Base-by-base conservation (phyloP, 2,329 filamentous ascomycete genomes). In the Xylaria sp. region DNA sequence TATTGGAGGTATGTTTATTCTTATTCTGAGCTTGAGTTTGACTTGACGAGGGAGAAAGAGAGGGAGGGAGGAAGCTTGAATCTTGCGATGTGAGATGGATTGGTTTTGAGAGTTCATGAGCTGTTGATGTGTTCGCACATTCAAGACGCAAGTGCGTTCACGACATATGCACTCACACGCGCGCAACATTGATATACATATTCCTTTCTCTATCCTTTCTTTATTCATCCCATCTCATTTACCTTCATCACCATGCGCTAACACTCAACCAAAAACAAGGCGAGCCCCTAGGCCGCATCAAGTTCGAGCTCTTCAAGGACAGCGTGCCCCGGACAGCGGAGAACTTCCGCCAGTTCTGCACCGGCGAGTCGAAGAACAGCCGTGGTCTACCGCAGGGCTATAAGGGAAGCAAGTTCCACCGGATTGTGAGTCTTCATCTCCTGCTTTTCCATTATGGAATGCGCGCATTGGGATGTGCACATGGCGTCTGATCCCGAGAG, bases 291-390 rank as follows among this genome's bases (percentile, higher is more conserved):
- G 92, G 92, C 64, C 87, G 92, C 59, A 86, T 96, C 70, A 92
- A 90, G 66, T 92, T 96, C 74, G 91, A 97, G 76, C 85, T 99
- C 63, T 97, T 94, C 80, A 86, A 87, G 62, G 83, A 96, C 75
- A 80, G 89, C 19, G 89, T 91, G 0, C 92, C 92, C 64, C 88
- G 87, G 69, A 97, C 94, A 7, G 91, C 92, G 35, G 94, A 97
- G 76, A 97, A 97, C 79, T 97, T 99, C 74, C 90, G 92, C 52
- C 91, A 95, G 72, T 96, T 96, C 78, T 97, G 92, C 78, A 97
- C 93, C 0, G 94, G 94, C 68, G 93, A 97, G 79, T 87, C 83
- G 66, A 96, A 92, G 77, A 90, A 90, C 71, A 75, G 83, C 54
- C 82, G 85, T 8, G 91, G 91, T 39, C 82, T 86, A 63, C 89